Base-by-base conservation (phyloP, 2,329 filamentous ascomycete genomes). In the Harringtonia aguacate region DNA sequence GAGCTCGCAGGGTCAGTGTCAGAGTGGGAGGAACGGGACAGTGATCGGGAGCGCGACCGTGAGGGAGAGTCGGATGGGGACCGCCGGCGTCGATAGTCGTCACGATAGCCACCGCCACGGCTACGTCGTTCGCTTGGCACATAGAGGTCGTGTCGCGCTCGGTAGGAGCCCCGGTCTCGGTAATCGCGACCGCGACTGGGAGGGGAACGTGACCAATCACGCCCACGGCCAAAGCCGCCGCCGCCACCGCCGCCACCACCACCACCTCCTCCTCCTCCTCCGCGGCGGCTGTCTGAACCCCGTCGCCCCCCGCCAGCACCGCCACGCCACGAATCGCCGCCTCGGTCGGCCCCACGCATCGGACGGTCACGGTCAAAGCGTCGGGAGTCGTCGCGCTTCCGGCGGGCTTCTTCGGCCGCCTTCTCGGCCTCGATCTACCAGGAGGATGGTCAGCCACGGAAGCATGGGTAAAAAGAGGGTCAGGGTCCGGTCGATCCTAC, bases 391-490 rank as follows among this genome's bases (percentile, higher is more conserved):
- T 90, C 84, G 50, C 81, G 79, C 54, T 81, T 77, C 43, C 74
- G 75, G 44, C 82, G 80, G 24, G 79, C 76, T 56, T 85, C 80
- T 58, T 92, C 85, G 24, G 84, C 84, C 36, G 81, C 82, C 60
- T 81, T 84, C 53, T 92, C 87, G 30, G 86, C 84, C 57, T 94
- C 83, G 41, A 87, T 78, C 87, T 89, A 37, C 28, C 29, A 31
- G n/a, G 6, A 8, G 15, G 21, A 14, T 20, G 21, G 6, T 35
- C 24, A 22, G 29, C 14, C 3, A 27, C 8, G 2, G 4, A 30
- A n/a, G n/a, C n/a, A n/a, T n/a, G n/a, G n/a, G n/a, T n/a, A n/a
- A n/a, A n/a, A n/a, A n/a, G n/a, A n/a, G n/a, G n/a, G n/a, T n/a
- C 17, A 12, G 9, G n/a, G 14, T 12, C 12, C 4, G 10, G 9